Base-by-base conservation (phyloP, 2,329 filamentous ascomycete genomes). In the Fusarium oligoseptatum region DNA sequence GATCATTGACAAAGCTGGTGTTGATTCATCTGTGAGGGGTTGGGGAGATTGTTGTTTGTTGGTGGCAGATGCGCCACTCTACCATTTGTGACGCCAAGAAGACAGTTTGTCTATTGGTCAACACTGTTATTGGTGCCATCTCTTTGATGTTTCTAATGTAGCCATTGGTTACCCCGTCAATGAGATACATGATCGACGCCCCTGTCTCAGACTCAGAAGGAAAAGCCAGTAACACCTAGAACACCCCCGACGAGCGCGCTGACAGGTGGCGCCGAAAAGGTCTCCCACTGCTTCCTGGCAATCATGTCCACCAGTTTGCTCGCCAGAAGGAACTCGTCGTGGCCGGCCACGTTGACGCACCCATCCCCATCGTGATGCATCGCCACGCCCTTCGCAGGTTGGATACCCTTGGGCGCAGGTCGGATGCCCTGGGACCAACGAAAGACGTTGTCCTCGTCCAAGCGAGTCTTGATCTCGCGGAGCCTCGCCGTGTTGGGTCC, bases 391-490 rank as follows among this genome's bases (percentile, higher is more conserved):
- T 29, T 17, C 10, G 78, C 68, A 29, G 71, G 66, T 7, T 60
- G 41, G 5, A 82, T 58, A 6, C 79, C 77, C n/a, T 81, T 22
- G 22, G 22, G 22, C 22, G 22, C 22, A 29, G 71, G 66, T 7
- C 60, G 41, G 5, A 82, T 58, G 6, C 79, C 77, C n/a, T 81
- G 78, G 1, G 45, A 12, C 77, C 80, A 80, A 3, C 68, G 61
- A 37, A 82, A 83, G 62, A 79, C 76, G 8, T 80, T 74, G 0
- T 65, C 12, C 34, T 55, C 48, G 24, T 83, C 82, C 76, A 77
- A 83, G 0, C 75, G 37, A 5, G 71, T 8, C 70, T 83, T 83
- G 48, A 83, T 32, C 0, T 60, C 27, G 17, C 71, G 76, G 4
- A 83, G 36, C 37, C 74, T 61, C 1, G 67, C 3, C 3, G 58